Evolutionary conservation across 2,329 filamentous ascomycete species (phyloP).

Genomic region (Cercospora beticola): DNA sequence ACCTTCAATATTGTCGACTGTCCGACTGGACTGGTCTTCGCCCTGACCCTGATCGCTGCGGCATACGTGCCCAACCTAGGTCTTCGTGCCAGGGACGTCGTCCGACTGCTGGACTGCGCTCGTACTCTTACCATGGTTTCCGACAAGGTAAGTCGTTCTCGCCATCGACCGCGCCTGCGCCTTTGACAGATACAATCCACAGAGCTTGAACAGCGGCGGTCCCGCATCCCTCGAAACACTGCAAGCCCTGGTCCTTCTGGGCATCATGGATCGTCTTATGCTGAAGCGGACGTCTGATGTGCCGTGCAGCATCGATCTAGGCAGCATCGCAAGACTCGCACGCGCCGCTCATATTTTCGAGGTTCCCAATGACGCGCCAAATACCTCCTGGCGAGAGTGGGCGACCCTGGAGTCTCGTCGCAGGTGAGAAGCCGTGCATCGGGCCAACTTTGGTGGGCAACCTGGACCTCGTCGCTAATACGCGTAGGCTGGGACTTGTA

Average conservation of each 20-base stretch:
- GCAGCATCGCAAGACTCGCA: background rate
- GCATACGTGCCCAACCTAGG: background rate
- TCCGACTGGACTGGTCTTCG: background rate
- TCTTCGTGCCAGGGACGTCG: background rate
- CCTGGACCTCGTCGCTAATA: background rate
- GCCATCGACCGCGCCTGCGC: background rate
- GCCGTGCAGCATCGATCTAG: background rate
- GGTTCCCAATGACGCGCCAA: background rate
- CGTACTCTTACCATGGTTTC: background rate
- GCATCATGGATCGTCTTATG: background rate
- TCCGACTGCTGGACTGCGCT: background rate
- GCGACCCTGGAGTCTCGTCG: background rate
- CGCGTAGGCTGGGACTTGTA: background rate
- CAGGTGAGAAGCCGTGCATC: background rate
- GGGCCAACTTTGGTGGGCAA: too few relatives aligned
- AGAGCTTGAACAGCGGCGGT: background rate
- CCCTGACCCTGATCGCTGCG: background rate
- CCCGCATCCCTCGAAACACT: background rate
- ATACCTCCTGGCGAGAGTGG: background rate
- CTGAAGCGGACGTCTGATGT: background rate
- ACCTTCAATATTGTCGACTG: background rate
- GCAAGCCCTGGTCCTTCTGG: background rate
- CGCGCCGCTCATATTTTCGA: background rate
- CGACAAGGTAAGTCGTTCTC: background rate
- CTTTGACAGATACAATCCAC: too few relatives aligned